Percentiles rank a stretch among this genome's conserved stretches.
phyloP scores from a whole-genome alignment of 2,329 filamentous ascomycete genomes.

The Emericellopsis atlantica region DNA sequence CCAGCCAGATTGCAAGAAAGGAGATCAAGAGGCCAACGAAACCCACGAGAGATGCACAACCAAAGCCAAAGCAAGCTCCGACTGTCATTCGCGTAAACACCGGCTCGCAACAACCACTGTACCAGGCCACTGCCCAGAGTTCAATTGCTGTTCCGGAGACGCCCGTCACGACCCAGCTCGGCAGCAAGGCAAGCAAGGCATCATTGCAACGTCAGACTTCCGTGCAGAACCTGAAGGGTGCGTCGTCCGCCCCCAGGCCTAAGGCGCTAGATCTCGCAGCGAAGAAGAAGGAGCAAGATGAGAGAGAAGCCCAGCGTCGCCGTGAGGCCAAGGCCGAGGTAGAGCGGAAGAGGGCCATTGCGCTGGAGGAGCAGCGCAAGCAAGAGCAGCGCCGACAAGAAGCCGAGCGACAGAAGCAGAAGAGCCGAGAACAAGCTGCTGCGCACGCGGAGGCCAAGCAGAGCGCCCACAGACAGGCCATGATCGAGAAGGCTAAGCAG shows the following conservation, averaged over 20 bases:
- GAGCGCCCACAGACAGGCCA: slow-evolving; percentile 38
- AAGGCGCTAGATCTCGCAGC: slow-evolving; percentile 66
- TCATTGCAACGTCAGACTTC: slow-evolving; percentile 48
- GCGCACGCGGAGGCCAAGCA: slow-evolving; percentile 54
- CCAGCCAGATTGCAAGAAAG: slow-evolving; percentile 33
- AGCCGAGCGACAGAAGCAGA: slow-evolving; percentile 46
- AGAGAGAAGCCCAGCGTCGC: slow-evolving; percentile 66
- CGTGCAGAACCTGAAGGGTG: slow-evolving; percentile 44
- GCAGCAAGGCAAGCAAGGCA: slow-evolving; percentile 55
- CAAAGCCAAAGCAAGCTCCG: slow-evolving; percentile 51
- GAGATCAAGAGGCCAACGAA: slow-evolving; percentile 48
- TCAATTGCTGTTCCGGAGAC: slow-evolving; percentile 20
- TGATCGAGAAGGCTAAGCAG: slow-evolving; percentile 53
- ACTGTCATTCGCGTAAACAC: slow-evolving; percentile 63
- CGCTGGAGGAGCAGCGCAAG: slow-evolving; percentile 51
- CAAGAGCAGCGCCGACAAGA: slow-evolving; percentile 50
- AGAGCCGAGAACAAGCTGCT: slow-evolving; percentile 48
- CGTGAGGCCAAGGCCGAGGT: slow-evolving; percentile 71
- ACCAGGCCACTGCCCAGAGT: slow-evolving; percentile 36
- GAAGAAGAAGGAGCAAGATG: slow-evolving; percentile 75
- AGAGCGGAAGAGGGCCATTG: slow-evolving; percentile 60
- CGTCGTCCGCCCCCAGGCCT: slow-evolving; percentile 48
- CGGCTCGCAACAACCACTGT: slow-evolving; percentile 47
- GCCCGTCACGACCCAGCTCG: slow-evolving; percentile 34
- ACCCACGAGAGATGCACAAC: slow-evolving; percentile 44